These are phyloP conservation scores for Pseudonitzschia pungens DNA, from an alignment of 108 stramenopile species.

Conservation along the genomic window DNA sequence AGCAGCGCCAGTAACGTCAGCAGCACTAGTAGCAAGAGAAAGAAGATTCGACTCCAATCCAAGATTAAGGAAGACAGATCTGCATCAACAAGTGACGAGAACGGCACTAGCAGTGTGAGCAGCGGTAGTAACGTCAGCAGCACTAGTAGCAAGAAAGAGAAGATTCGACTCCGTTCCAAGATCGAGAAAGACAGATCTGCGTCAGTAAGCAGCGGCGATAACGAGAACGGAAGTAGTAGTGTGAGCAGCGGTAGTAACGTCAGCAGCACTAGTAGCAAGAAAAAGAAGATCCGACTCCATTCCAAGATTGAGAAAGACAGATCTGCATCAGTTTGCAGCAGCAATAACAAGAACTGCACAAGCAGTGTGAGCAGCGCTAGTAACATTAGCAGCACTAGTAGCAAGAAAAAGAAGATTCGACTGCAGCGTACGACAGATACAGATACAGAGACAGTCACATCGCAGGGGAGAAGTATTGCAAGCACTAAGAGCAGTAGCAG, in stretches of 20 bases:
- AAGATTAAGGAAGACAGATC: not conserved
- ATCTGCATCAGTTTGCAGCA: not conserved
- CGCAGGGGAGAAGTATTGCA: too few relatives aligned
- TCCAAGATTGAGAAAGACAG: slow-evolving; percentile 17
- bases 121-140: too few relatives aligned
- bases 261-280: not conserved
- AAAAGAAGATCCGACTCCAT: slow-evolving; percentile 22
- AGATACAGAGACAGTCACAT: too few relatives aligned
- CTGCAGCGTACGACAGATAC: too few relatives aligned
- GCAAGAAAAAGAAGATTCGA: slow-evolving; percentile 22
- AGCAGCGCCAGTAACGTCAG: not conserved
- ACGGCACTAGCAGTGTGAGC: not conserved
- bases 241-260: not conserved
- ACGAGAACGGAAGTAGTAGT: not conserved
- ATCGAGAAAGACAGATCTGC: too few relatives aligned
- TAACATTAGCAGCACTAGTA: not conserved
- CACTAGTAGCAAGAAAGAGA: too few relatives aligned
- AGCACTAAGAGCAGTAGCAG: too few relatives aligned
- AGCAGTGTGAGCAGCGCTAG: not conserved
- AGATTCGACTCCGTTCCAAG: too few relatives aligned
- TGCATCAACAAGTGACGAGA: not conserved
- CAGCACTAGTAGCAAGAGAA: not conserved
- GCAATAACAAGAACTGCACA: not conserved
- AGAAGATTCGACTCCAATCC: not conserved
- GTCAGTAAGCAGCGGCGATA: too few relatives aligned